Base-by-base conservation (phyloP, 2,329 filamentous ascomycete species). In the Chaetomium globosum region DNA sequence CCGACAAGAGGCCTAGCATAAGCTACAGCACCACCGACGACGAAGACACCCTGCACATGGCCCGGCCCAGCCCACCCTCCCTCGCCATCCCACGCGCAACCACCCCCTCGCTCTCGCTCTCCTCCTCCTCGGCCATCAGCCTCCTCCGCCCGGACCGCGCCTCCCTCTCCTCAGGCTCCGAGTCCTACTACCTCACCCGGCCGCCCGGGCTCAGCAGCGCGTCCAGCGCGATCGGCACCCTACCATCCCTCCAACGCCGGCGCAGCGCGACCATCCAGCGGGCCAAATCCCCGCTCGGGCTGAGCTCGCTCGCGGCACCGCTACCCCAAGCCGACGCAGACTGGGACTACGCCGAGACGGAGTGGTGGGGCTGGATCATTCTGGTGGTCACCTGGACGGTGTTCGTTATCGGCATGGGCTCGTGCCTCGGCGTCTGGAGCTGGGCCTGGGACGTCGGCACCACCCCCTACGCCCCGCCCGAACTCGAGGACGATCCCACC, bases 381-480 rank as follows among this genome's bases (percentile, higher is more conserved):
- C 81, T 99, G 36, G 80, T 90, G 49, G 89, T 92, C 55, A 99
- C 96, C 0, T 99, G 96, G 95, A 80, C 96, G 53, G 93, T 97
- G 30, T 98, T 99, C 76, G 93, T 98, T 23, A 87, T 95, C 0
- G 95, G 95, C 36, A 98, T 99, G 91, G 95, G 95, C 61, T 96
- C 91, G 59, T 97, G 93, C 76, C 84, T 98, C 54, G 94, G 91
- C 26, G 87, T 98, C 26, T 99, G 95, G 95, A 95, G 89, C 77
- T 99, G 95, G 95, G 95, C 95, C 2, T 99, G 95, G 95, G 94
- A 98, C 80, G 94, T 98, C 1, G 94, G 94, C 54, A 93, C 94
- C 77, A 97, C 93, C 39, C 94, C 94, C 0, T 97, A 97, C 77
- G 94, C 94, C 61, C 94, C 94, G 59, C 94, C 94, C 3, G 94